Evolutionary conservation across 2,329 filamentous ascomycete genomes (phyloP).

Genomic region (Dactylellina haptotyla): DNA sequence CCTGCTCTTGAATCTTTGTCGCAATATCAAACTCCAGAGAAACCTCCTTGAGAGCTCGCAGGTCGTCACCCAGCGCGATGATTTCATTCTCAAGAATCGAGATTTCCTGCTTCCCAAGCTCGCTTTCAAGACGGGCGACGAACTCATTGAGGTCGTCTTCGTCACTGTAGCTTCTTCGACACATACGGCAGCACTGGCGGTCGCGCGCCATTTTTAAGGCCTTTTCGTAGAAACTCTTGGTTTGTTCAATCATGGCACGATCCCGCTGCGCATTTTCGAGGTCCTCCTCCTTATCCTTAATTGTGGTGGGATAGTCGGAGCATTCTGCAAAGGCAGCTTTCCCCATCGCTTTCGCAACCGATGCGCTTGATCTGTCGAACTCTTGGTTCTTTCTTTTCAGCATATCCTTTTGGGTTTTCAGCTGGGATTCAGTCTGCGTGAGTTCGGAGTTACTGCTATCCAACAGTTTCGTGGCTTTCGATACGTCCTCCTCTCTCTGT

Average conservation of each 20-base stretch:
- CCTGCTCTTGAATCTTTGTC: slow-evolving; percentile 30
- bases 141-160: slow-evolving; percentile 40
- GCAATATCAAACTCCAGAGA: slow-evolving; percentile 49
- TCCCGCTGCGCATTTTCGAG: slow-evolving; percentile 64
- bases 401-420: slow-evolving; percentile 60
- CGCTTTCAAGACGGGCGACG: slow-evolving; percentile 16
- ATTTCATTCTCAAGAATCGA: slow-evolving; percentile 26
- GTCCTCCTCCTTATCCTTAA: slow-evolving; percentile 66
- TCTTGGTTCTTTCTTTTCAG: slow-evolving; percentile 69
- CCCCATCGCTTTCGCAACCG: slow-evolving; percentile 37
- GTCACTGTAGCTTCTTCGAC: slow-evolving; percentile 30
- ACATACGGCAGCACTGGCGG: slow-evolving; percentile 48
- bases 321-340: slow-evolving; percentile 33
- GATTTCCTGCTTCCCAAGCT: slow-evolving; percentile 12
- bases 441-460: slow-evolving; percentile 48
- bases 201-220: slow-evolving; percentile 45
- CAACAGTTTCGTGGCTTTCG: slow-evolving; percentile 50
- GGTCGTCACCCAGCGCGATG: background rate
- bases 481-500: slow-evolving; percentile 56
- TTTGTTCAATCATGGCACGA: slow-evolving; percentile 41
- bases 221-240: slow-evolving; percentile 39
- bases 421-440: slow-evolving; percentile 42
- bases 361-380: slow-evolving; percentile 62
- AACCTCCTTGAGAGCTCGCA: slow-evolving; percentile 33
- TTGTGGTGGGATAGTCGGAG: slow-evolving; percentile 26